A percentile compares a stretch with the other conserved stretches of the same genome.
Conservation (phyloP, 257 asterid genomes). For the Solanum lignicaule region DNA sequence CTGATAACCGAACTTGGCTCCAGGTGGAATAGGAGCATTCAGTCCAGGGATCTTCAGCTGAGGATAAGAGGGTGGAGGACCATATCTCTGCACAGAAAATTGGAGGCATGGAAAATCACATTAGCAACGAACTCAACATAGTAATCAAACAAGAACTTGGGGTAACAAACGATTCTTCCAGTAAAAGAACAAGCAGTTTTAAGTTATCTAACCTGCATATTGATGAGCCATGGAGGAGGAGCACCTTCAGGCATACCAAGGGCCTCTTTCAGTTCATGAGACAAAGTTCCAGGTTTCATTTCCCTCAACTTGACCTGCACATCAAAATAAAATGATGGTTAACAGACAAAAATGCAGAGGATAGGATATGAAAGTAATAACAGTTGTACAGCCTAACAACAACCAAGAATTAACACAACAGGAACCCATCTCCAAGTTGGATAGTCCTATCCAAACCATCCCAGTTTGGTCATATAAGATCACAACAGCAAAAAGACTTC, state of each 20-base stretch:
- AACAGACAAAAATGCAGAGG: neutral
- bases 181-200: neutral
- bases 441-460: neutral
- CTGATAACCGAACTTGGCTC: conserved; percentile 97
- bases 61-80: conserved; percentile 99
- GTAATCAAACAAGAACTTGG: neutral
- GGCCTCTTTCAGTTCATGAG: conserved; percentile 84
- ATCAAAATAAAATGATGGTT: neutral
- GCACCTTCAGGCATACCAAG: conserved; percentile 99
- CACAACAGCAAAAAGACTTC: neutral
- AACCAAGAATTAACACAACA: neutral
- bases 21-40: conserved; percentile 92
- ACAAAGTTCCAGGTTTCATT: conserved; percentile 89
- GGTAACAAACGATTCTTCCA: neutral
- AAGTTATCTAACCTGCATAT: conserved; percentile 71
- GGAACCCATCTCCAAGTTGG: neutral
- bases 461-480: neutral
- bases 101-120: neutral
- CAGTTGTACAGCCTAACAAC: neutral
- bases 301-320: conserved; percentile 77
- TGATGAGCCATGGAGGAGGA: conserved; percentile 99
- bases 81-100: conserved; percentile 60
- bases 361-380: neutral
- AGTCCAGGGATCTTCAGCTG: conserved; percentile 92
- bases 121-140: neutral